These are phyloP conservation scores for Volvox reticuliferus DNA, from an alignment of 139 green algal species.

Conservation along the genomic window DNA sequence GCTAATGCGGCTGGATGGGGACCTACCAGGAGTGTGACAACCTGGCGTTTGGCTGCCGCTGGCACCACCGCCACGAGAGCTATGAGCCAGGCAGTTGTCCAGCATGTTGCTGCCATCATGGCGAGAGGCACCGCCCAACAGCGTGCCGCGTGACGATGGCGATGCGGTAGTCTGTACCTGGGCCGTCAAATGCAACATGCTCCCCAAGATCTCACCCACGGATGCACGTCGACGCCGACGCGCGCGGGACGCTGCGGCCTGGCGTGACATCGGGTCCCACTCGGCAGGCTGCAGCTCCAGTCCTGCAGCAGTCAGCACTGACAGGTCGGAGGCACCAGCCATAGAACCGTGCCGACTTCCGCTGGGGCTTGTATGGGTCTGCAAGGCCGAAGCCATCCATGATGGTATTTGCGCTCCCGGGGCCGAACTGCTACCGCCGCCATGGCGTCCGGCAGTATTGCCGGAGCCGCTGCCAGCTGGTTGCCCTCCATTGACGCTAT, in stretches of 20 bases:
- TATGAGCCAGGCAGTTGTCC: neutral
- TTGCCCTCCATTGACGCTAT: neutral
- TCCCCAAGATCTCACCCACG: conserved; percentile 21
- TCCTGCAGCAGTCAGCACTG: neutral
- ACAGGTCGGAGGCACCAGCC: neutral
- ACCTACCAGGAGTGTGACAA: neutral
- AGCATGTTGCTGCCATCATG: neutral
- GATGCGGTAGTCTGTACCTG: neutral
- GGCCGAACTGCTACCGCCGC: neutral
- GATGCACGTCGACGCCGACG: conserved; percentile 28
- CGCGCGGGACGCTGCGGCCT: neutral
- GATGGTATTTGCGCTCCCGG: too few species aligned
- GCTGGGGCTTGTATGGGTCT: neutral
- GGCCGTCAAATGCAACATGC: neutral
- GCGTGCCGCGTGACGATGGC: neutral
- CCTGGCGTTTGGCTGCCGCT: neutral
- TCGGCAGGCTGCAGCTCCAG: conserved; percentile 41
- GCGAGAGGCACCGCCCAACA: neutral
- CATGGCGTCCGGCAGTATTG: neutral
- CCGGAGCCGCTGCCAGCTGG: neutral
- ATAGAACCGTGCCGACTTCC: conserved; percentile 7
- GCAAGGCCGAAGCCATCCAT: neutral
- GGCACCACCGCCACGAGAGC: neutral
- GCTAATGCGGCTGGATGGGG: neutral
- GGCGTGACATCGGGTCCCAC: conserved; percentile 22